A percentile compares a stretch with the other conserved stretches of the same genome.
These are phyloP conservation scores for Diaporthe sp. DNA, from an alignment of 2,329 filamentous ascomycete species.

Conservation along the genomic window DNA sequence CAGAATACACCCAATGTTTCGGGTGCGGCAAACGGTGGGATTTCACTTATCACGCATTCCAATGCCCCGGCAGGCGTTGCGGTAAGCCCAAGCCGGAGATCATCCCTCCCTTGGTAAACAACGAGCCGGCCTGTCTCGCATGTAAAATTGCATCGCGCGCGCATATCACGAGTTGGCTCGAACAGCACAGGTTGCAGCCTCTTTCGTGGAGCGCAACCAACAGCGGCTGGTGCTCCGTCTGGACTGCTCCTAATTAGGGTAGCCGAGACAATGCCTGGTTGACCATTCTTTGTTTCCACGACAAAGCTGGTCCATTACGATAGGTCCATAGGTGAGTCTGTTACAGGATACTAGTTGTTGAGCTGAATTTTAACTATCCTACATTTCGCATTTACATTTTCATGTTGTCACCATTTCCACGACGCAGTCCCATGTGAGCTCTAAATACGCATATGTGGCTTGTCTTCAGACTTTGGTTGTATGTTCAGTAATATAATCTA, in stretches of 20 bases:
- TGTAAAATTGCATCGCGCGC: background rate
- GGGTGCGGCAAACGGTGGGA: constrained; percentile 22
- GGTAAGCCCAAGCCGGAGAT: background rate
- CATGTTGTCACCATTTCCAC: background rate
- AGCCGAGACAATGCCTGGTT: background rate
- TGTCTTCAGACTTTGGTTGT: background rate
- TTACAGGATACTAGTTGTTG: background rate
- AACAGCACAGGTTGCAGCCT: constrained; percentile 10
- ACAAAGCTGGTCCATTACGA: no score
- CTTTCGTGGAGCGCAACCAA: background rate
- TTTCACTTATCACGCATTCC: background rate
- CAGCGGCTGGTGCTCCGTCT: background rate
- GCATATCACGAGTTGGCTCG: background rate
- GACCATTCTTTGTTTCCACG: background rate
- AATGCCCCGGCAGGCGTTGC: constrained; percentile 11
- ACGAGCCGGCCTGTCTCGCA: constrained; percentile 3
- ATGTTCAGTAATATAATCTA: constrained; percentile 28
- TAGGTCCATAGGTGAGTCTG: background rate
- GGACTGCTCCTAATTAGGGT: background rate
- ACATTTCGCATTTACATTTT: background rate
- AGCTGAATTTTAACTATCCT: background rate
- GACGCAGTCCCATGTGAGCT: background rate
- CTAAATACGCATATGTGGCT: no score
- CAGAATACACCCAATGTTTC: constrained; percentile 1
- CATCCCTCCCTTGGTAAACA: constrained; percentile 8